Conservation (phyloP, 1,284 basidiomycete genomes). For the Thelephora terrestris region DNA sequence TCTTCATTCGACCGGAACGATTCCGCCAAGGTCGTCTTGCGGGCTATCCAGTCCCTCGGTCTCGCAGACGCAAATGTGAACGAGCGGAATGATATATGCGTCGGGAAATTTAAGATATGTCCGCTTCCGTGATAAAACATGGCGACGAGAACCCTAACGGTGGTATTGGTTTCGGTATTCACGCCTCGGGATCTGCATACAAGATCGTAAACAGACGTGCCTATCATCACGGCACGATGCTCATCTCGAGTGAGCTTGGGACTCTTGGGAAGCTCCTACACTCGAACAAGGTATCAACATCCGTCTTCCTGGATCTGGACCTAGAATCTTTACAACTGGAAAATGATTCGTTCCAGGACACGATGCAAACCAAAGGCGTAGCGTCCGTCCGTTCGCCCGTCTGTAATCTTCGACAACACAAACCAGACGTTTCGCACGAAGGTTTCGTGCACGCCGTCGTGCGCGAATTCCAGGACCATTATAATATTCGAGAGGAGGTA, state of each 20-base stretch:
- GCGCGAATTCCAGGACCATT: conserved; percentile 59
- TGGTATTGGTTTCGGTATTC: conserved; percentile 10
- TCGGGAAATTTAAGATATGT: conserved; percentile 73
- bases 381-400: conserved; percentile 91
- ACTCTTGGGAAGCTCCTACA: conserved; percentile 66
- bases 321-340: not conserved
- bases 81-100: conserved; percentile 85
- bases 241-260: conserved; percentile 73
- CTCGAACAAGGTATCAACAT: conserved; percentile 53
- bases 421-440: conserved; percentile 49
- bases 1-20: conserved; percentile 70
- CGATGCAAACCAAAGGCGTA: conserved; percentile 79
- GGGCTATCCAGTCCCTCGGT: conserved; percentile 69
- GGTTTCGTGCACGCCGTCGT: conserved; percentile 67
- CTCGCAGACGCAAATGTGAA: conserved; percentile 68
- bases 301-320: not conserved
- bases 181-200: conserved; percentile 98
- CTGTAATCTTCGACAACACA: conserved; percentile 65
- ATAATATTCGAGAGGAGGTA: conserved; percentile 41
- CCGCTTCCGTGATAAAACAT: not conserved
- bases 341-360: conserved; percentile 39
- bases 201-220: conserved; percentile 88
- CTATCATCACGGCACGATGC: conserved; percentile 99
- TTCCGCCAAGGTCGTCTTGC: conserved; percentile 72
- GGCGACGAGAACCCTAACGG: conserved; percentile 6